Evolutionary conservation across 768 basidiomycete species (phyloP), one percentile per base, ranked within the genome.

Genomic region (Clitopilus passeckerianus): DNA sequence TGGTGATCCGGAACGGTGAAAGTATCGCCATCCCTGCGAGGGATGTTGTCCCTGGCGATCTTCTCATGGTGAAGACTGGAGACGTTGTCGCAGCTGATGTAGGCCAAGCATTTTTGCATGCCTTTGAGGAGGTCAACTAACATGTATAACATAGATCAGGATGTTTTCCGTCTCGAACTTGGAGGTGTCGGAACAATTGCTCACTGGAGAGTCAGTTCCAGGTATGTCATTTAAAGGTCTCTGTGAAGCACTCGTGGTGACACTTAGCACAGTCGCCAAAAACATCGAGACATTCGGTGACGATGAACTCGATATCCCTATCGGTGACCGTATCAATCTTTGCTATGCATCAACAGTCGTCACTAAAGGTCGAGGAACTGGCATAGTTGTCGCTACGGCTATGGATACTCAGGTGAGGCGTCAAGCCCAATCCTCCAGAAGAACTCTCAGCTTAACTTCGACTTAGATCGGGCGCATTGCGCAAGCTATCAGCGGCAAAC

Each of bases 121-220:
- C n/a, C 15, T 34, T n/a, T 57, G 23, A 24, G 22, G 24, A 34
- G 18, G 44, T 6, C 52, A 44, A 27, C 23, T 35, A 35, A 54
- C 37, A 7, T 18, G 12, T 2, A 16, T 7, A 57, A 24, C 30
- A 15, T 59, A 75, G 74, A 67, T 78, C 34, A 68, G 82, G n/a
- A 67, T 83, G 4, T 66, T 81, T 33, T 68, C 73, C 15, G 76
- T 76, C 7, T 77, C 77, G 16, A 79, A 80, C 62, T 70, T 82
- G 33, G 81, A 82, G 66, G 70, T 75, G 23, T 80, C 79, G 37
- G 82, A 85, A 62, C 79, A 80, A 23, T 72, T 83, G 14, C 68
- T 85, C 50, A 85, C 82, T 0, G 81, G 80, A 59, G 82, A 83
- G 66, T 78, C 78, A 14, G 63, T 82, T 34, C 82, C 81, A 46